Evolutionary conservation across 345 rosid species (phyloP), one percentile per base, ranked within the genome.

Genomic region (Erucastrum elatum): DNA sequence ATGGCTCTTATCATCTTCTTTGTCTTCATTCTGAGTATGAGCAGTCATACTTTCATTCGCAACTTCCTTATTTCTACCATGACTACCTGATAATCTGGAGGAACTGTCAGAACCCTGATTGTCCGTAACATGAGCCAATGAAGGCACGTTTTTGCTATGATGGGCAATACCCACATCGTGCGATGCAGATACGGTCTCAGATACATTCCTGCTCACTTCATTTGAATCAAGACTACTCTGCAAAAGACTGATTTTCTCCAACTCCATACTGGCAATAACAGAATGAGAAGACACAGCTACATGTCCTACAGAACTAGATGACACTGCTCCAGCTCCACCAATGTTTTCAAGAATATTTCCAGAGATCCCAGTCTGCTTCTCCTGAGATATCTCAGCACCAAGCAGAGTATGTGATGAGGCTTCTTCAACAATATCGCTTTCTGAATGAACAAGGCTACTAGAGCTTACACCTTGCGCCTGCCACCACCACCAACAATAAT

Each of bases 381-480:
- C 81, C 75, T 74, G 76, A 66, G 86, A 21, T 21, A 21, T 21
- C 21, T 21, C 21, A 21, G 21, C 21, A 21, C 21, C 21, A 21
- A 21, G 21, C 21, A n/a, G n/a, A n/a, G n/a, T n/a, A n/a, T n/a
- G n/a, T n/a, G n/a, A n/a, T n/a, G n/a, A n/a, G n/a, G n/a, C n/a
- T n/a, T n/a, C 84, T 78, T 84, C 89, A 81, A 64, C 66, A 77
- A 66, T 82, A 34, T 80, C 78, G 11, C 74, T 83, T 58, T 60
- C 82, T 41, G 84, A 63, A 87, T 74, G 72, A 56, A 72, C 41
- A 61, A 68, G 71, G 79, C 64, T 78, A 77, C 70, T 69, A 64
- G 81, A 68, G 51, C n/a, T 44, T 44, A 44, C n/a, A 10, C 51
- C 58, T 39, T 77, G 85, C 74, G 89, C 89, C 98, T 94, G 89